Evolutionary conservation across 768 basidiomycete species (phyloP).

Genomic region (Zangia roseola): DNA sequence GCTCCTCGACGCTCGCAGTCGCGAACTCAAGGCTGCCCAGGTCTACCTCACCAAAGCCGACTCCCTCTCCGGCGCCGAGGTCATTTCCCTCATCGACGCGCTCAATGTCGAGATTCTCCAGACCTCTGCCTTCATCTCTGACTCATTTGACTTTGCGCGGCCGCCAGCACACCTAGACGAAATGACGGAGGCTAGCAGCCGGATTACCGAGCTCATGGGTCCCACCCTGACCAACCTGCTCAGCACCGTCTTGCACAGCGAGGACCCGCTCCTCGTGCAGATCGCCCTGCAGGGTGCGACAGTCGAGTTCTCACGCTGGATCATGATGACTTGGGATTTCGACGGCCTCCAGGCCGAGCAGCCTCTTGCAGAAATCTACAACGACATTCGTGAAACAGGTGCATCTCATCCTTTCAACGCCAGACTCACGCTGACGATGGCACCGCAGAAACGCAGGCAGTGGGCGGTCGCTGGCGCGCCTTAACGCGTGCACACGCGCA

Average conservation of each 20-base stretch:
- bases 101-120: slow-evolving; percentile 52
- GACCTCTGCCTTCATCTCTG: slow-evolving; percentile 43
- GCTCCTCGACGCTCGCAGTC: slow-evolving; percentile 34
- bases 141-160: slow-evolving; percentile 35
- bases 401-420: not conserved
- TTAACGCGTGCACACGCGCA: slow-evolving; percentile 49
- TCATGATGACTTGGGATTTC: slow-evolving; percentile 36
- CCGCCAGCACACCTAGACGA: slow-evolving; percentile 18
- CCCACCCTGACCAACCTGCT: slow-evolving; percentile 25
- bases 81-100: slow-evolving; percentile 37
- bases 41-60: slow-evolving; percentile 46
- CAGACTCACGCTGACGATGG: not conserved
- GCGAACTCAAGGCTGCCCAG: slow-evolving; percentile 43
- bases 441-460: slow-evolving; percentile 45
- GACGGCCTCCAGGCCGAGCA: slow-evolving; percentile 31
- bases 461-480: slow-evolving; percentile 56
- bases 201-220: slow-evolving; percentile 34
- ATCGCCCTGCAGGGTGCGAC: slow-evolving; percentile 36
- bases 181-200: slow-evolving; percentile 27
- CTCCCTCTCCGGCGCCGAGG: slow-evolving; percentile 42
- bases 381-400: slow-evolving; percentile 45
- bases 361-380: slow-evolving; percentile 35
- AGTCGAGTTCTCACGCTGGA: slow-evolving; percentile 32
- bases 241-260: slow-evolving; percentile 23
- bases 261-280: slow-evolving; percentile 40